A percentile compares a stretch with the other conserved stretches of the same genome.
Evolutionary conservation across 768 basidiomycete genomes (phyloP).

Genomic region (Lactifluus echinatus): DNA sequence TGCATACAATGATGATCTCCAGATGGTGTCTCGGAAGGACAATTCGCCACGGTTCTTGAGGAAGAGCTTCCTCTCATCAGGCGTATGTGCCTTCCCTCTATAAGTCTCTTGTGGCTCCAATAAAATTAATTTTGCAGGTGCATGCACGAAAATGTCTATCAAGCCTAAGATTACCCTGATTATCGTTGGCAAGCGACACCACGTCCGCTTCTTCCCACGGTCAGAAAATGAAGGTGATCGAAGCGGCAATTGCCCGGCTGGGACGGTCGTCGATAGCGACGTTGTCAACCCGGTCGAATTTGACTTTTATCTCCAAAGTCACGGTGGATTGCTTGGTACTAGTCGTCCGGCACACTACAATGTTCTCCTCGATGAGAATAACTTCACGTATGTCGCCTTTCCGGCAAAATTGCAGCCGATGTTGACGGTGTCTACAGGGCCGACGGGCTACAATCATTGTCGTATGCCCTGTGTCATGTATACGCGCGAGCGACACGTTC

Average conservation of each 20-base stretch:
- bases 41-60: slow-evolving; percentile 42
- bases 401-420: neutral
- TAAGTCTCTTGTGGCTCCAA: neutral
- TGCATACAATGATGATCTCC: neutral
- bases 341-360: slow-evolving; percentile 58
- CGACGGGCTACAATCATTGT: slow-evolving; percentile 58
- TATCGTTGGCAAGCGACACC: slow-evolving; percentile 73
- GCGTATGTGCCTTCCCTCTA: slow-evolving; percentile 31
- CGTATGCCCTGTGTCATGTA: slow-evolving; percentile 73
- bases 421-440: slow-evolving; percentile 32
- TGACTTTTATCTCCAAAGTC: slow-evolving; percentile 73
- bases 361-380: slow-evolving; percentile 45
- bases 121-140: slow-evolving; percentile 43
- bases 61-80: slow-evolving; percentile 51
- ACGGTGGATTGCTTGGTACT: slow-evolving; percentile 70
- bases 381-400: slow-evolving; percentile 41
- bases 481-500: slow-evolving; percentile 75
- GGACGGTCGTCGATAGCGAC: slow-evolving; percentile 67
- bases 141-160: slow-evolving; percentile 51
- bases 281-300: slow-evolving; percentile 65
- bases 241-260: slow-evolving; percentile 67
- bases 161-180: slow-evolving; percentile 64
- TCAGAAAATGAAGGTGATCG: slow-evolving; percentile 42
- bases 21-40: slow-evolving; percentile 53
- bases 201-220: slow-evolving; percentile 53